phyloP scores from a whole-genome alignment of 805 yeast species.

The Metschnikowia gelsemii region DNA sequence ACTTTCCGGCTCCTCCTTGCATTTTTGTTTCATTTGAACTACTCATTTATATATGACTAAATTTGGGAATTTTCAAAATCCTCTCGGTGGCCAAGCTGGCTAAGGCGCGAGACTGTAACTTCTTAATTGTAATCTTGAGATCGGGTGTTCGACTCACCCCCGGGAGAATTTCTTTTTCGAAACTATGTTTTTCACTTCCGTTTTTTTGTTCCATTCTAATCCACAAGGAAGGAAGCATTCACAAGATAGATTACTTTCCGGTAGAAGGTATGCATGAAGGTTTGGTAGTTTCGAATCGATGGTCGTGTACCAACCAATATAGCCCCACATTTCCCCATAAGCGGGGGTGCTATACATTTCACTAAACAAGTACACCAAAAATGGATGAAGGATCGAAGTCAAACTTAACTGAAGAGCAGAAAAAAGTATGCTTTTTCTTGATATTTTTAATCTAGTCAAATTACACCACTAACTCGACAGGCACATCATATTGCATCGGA shows the following conservation, averaged over 20 bases:
- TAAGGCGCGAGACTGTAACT: slow-evolving; percentile 52
- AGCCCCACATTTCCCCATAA: slow-evolving; percentile 1
- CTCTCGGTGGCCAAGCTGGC: slow-evolving; percentile 53
- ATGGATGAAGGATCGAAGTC: slow-evolving; percentile 14
- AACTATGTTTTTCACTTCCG: slow-evolving; percentile 1
- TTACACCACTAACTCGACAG: slow-evolving; percentile 28
- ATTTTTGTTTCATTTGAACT: background rate
- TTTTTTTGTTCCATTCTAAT: no score
- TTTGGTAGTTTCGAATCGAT: no score
- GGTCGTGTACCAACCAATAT: slow-evolving; percentile 5
- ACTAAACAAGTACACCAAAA: background rate
- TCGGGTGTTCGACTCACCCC: slow-evolving; percentile 54
- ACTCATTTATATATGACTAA: background rate
- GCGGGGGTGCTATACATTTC: no score
- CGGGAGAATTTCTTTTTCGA: slow-evolving; percentile 36
- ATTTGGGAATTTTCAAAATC: slow-evolving; percentile 3
- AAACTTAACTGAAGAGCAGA: slow-evolving; percentile 21
- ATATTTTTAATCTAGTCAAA: background rate
- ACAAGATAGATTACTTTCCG: no score
- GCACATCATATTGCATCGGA: slow-evolving; percentile 83
- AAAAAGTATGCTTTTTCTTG: slow-evolving; percentile 17
- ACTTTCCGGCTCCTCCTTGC: no score
- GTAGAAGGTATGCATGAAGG: no score
- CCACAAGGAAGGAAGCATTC: no score
- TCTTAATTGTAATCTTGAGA: slow-evolving; percentile 44